Conservation (phyloP, 208 protist genomes). For the Trypanosoma cruzi region DNA sequence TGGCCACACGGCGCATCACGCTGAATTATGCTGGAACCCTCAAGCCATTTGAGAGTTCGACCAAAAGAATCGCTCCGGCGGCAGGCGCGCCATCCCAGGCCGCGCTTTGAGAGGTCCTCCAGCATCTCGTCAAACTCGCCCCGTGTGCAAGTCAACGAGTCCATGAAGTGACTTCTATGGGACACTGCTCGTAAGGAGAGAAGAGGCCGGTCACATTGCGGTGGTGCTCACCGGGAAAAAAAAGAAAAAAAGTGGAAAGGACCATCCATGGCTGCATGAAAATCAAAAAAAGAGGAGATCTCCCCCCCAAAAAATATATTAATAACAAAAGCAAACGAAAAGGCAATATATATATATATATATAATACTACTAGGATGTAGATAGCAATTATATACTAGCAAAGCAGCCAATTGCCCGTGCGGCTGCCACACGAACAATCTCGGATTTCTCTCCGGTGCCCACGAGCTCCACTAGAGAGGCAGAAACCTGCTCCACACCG, state of each 20-base stretch:
- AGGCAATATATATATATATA: neutral
- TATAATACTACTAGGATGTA: neutral
- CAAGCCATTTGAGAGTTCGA: constrained; percentile 17
- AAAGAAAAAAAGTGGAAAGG: neutral
- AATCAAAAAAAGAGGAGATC: neutral
- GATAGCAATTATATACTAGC: neutral
- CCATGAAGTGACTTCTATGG: neutral
- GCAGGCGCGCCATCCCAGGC: constrained; percentile 15
- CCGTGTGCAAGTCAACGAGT: constrained; percentile 22
- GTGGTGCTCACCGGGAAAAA: neutral
- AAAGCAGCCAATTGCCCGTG: too few species aligned
- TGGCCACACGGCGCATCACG: neutral
- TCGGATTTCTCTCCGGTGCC: too few species aligned
- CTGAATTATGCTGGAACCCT: constrained; percentile 10
- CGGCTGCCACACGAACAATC: too few species aligned
- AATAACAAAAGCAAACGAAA: neutral
- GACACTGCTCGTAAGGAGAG: neutral
- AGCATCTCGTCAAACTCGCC: constrained; percentile 34
- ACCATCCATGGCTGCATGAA: neutral
- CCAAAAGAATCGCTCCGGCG: constrained; percentile 22
- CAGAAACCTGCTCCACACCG: too few species aligned
- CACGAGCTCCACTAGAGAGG: too few species aligned
- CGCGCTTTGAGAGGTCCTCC: neutral
- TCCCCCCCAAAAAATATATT: neutral
- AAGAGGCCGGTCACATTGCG: neutral